Evolutionary conservation across 164 flowering plant species (phyloP).

Genomic region (Piper betle): DNA sequence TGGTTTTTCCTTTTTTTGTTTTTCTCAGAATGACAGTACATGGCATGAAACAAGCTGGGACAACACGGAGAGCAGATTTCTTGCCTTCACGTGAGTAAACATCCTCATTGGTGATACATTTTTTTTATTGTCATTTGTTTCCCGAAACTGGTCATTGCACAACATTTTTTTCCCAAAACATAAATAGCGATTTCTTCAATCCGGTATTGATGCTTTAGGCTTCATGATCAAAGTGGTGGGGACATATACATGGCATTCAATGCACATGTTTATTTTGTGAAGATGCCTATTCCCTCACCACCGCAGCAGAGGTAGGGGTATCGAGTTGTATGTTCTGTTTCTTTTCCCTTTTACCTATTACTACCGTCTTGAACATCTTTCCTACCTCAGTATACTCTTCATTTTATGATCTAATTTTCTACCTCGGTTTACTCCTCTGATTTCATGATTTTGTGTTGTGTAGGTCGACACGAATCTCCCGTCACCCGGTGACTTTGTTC

Average conservation of each 20-base stretch:
- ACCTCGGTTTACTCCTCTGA: background rate
- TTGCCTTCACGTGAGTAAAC: conserved; percentile 82
- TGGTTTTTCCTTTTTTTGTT: conserved; percentile 1
- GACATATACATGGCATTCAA: conserved; percentile 83
- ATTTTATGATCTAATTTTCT: too few relatives aligned
- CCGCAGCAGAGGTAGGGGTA: conserved; percentile 53
- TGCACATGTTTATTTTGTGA: conserved; percentile 65
- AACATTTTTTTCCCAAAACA: background rate
- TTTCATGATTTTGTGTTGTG: conserved; percentile 4
- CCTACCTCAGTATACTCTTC: background rate
- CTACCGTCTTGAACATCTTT: background rate
- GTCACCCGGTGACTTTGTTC: conserved; percentile 59
- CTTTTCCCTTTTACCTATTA: conserved; percentile 1
- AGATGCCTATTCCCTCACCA: conserved; percentile 53
- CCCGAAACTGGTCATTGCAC: background rate
- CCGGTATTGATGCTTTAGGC: conserved; percentile 34
- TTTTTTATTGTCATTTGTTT: background rate
- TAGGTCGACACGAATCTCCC: conserved; percentile 88
- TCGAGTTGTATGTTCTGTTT: conserved; percentile 58
- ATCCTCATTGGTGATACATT: background rate
- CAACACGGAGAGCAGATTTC: conserved; percentile 78
- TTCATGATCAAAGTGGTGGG: conserved; percentile 45
- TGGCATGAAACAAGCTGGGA: conserved; percentile 99
- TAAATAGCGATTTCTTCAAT: background rate
- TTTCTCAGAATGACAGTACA: conserved; percentile 55